A percentile compares a stretch with the other conserved stretches of the same genome.
These are phyloP conservation scores for Iberis pinnata DNA, from an alignment of 345 rosid genomes.

Conservation along the genomic window DNA sequence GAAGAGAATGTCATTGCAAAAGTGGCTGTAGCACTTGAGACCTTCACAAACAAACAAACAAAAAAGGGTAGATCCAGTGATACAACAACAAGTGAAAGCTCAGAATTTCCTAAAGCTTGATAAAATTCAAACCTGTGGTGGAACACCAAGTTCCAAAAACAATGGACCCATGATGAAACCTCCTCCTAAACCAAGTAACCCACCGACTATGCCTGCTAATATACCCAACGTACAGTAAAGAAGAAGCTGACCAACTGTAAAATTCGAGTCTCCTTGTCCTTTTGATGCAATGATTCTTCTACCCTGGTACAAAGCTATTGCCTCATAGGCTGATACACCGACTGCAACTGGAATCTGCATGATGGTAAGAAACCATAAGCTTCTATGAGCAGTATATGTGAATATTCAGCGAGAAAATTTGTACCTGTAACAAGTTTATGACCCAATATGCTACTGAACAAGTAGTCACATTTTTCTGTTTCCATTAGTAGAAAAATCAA, in stretches of 20 bases:
- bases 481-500: constrained; percentile 16
- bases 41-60: constrained; percentile 30
- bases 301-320: constrained; percentile 60
- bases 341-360: constrained; percentile 61
- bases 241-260: constrained; percentile 40
- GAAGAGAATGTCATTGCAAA: constrained; percentile 86
- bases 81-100: too few relatives aligned
- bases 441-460: constrained; percentile 65
- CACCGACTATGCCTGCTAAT: constrained; percentile 68
- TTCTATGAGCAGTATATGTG: not conserved
- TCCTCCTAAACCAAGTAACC: constrained; percentile 75
- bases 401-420: not conserved
- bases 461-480: constrained; percentile 45
- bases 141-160: constrained; percentile 64
- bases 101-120: too few relatives aligned
- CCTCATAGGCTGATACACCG: constrained; percentile 56
- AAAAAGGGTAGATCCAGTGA: not conserved
- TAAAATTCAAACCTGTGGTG: constrained; percentile 50
- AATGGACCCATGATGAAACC: constrained; percentile 80
- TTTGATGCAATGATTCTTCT: constrained; percentile 54
- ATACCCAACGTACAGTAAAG: constrained; percentile 51
- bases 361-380: not conserved
- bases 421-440: constrained; percentile 57
- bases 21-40: constrained; percentile 80
- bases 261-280: constrained; percentile 40